phyloP scores from a whole-genome alignment of 2,329 filamentous ascomycete species.

The Aspergillus neoniger region DNA sequence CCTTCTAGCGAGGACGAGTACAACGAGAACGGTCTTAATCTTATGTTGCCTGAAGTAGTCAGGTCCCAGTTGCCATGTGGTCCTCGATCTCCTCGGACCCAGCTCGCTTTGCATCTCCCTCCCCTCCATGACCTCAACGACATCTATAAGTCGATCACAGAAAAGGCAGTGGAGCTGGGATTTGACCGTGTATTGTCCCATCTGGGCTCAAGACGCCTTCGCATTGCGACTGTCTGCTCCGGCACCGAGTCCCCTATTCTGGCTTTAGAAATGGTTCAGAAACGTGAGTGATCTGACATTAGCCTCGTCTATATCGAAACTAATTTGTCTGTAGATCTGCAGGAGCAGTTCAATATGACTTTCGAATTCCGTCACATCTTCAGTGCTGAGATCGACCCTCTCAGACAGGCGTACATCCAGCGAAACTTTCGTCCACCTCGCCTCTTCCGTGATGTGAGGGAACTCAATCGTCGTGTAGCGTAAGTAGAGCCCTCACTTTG shows the following conservation, averaged over 20 bases:
- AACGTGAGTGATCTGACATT: slow-evolving; percentile 38
- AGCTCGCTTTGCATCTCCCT: slow-evolving; percentile 26
- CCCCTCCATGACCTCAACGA: slow-evolving; percentile 31
- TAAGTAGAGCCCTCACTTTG: slow-evolving; percentile 38
- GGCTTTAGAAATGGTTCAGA: slow-evolving; percentile 60
- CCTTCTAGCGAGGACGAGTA: not conserved
- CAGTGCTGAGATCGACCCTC: slow-evolving; percentile 64
- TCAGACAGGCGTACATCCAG: slow-evolving; percentile 66
- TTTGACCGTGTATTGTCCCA: slow-evolving; percentile 50
- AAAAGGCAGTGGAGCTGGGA: slow-evolving; percentile 24
- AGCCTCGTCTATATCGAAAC: not conserved
- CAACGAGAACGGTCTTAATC: not conserved
- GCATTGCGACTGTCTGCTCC: slow-evolving; percentile 73
- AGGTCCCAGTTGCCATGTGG: slow-evolving; percentile 19
- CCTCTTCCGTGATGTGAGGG: slow-evolving; percentile 62
- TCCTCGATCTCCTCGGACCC: slow-evolving; percentile 6
- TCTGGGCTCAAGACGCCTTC: slow-evolving; percentile 45
- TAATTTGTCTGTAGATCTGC: slow-evolving; percentile 30
- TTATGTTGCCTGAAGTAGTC: slow-evolving; percentile 27
- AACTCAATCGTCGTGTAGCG: slow-evolving; percentile 54
- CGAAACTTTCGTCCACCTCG: slow-evolving; percentile 57
- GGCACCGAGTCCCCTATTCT: slow-evolving; percentile 75
- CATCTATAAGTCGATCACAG: slow-evolving; percentile 32
- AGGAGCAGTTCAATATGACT: slow-evolving; percentile 32
- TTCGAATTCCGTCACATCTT: slow-evolving; percentile 59